A percentile compares a stretch with the other conserved stretches of the same genome.
phyloP scores from a whole-genome alignment of 1,284 basidiomycete genomes.

The Moesziomyces globuligerus region DNA sequence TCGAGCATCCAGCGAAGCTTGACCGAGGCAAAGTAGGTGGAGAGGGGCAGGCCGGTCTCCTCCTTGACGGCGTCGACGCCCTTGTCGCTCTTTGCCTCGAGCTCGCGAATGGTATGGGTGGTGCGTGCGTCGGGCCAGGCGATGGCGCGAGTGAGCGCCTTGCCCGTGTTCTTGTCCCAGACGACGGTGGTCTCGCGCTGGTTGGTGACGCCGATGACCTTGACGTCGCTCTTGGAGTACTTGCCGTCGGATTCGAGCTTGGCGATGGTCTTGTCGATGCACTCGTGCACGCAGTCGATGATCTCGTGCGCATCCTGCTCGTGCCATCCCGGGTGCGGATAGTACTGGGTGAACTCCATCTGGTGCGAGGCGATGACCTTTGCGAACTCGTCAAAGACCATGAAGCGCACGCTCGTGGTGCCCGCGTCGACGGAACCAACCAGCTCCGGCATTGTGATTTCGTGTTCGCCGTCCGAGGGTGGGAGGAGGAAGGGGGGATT shows the following conservation, averaged over 20 bases:
- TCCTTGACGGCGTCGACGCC: conserved; percentile 77
- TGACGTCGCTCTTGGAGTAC: conserved; percentile 81
- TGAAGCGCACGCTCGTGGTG: conserved; percentile 87
- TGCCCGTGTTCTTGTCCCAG: conserved; percentile 90
- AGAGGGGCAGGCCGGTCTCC: conserved; percentile 57
- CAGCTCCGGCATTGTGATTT: conserved; percentile 41
- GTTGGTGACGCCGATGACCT: conserved; percentile 96
- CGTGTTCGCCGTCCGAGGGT: not conserved
- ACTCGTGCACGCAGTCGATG: conserved; percentile 78
- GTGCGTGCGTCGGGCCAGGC: conserved; percentile 97
- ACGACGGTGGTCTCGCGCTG: conserved; percentile 96
- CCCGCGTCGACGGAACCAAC: conserved; percentile 50
- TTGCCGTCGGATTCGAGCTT: conserved; percentile 78
- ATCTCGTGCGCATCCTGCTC: conserved; percentile 92
- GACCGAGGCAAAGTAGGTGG: conserved; percentile 93
- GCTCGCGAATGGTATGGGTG: conserved; percentile 81
- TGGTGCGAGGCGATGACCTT: conserved; percentile 88
- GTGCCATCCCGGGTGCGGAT: conserved; percentile 77
- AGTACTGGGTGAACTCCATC: conserved; percentile 69
- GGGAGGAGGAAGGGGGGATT: not conserved
- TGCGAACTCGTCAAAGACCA: conserved; percentile 89
- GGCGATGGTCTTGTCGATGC: conserved; percentile 79
- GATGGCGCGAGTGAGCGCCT: conserved; percentile 84
- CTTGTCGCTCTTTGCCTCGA: conserved; percentile 77
- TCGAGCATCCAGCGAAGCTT: conserved; percentile 98